Evolutionary conservation across 805 yeast genomes (phyloP), one percentile per base, ranked within the genome.

Genomic region (Cyberlindnera mrakii): DNA sequence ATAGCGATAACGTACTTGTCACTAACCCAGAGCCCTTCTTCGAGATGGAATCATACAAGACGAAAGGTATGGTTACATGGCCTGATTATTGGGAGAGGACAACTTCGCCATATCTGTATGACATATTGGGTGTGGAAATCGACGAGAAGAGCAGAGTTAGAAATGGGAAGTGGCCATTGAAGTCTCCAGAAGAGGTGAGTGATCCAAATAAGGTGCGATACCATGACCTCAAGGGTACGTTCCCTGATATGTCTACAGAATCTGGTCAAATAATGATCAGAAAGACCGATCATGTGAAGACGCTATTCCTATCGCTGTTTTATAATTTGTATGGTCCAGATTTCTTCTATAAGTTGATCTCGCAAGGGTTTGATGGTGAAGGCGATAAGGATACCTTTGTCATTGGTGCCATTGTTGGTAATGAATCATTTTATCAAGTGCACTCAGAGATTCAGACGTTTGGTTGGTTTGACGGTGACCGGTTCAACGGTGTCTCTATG

Each of bases 381-480:
- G 90, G 91, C 40, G 91, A 84, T 55, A 84, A 84, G 57, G 91
- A 84, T 55, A 82, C 91, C 0, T 82, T 81, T 51, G 72, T 78
- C 33, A 77, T 83, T 9, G 89, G 87, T 1, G 85, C 89, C 3
- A 43, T 52, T 29, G 48, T 42, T 32, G 46, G 48, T 16, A 50
- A 40, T 15, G 58, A 54, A 31, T 37, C 27, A 13, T 79, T 70
- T 58, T 77, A 72, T 56, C 89, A 82, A 59, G 72, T 76, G 4
- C 48, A 49, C 20, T 50, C 60, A 4, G 50, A 47, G 20, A 53
- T 56, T 27, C 52, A 52, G 35, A 40, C 60, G 15, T 54, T 56
- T 45, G 60, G 60, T 13, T 54, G 58, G 57, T 50, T 45, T 36
- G 50, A 52, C 20, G 59, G 61, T 37, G 64, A 60, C 11, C 67